Conservation (phyloP, 345 rosid species). For the Theobroma cacao region DNA sequence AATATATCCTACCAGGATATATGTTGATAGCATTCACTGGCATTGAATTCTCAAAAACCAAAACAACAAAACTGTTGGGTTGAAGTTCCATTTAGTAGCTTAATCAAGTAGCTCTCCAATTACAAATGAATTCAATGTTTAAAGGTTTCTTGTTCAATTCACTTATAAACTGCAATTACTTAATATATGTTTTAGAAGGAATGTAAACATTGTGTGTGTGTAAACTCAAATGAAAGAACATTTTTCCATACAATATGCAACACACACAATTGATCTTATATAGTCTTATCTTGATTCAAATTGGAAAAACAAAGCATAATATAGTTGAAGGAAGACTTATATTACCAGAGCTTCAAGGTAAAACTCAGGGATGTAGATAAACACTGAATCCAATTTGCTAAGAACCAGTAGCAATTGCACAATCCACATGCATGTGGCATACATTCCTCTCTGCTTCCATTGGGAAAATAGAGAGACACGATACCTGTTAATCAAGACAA, state of each 20-base stretch:
- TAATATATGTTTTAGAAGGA: not conserved
- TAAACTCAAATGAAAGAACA: not conserved
- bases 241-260: not conserved
- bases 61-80: not conserved
- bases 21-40: not conserved
- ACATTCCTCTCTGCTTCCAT: conserved; percentile 99
- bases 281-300: not conserved
- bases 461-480: conserved; percentile 76
- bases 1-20: not conserved
- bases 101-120: not conserved
- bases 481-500: conserved; percentile 51
- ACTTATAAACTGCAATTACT: not conserved
- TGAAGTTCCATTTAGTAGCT: not conserved
- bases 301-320: conserved; percentile 2
- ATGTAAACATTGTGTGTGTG: not conserved
- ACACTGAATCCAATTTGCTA: conserved; percentile 82
- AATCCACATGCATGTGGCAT: conserved; percentile 94
- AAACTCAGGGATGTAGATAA: conserved; percentile 81
- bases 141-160: not conserved
- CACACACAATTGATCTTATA: not conserved
- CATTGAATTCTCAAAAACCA: not conserved
- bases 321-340: conserved; percentile 3
- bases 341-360: conserved; percentile 89
- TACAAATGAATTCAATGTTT: not conserved
- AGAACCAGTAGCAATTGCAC: conserved; percentile 84